Percentiles rank a stretch among this genome's conserved stretches.
Evolutionary conservation across 2,329 filamentous ascomycete species (phyloP).

Genomic region (Xylaria sp.): DNA sequence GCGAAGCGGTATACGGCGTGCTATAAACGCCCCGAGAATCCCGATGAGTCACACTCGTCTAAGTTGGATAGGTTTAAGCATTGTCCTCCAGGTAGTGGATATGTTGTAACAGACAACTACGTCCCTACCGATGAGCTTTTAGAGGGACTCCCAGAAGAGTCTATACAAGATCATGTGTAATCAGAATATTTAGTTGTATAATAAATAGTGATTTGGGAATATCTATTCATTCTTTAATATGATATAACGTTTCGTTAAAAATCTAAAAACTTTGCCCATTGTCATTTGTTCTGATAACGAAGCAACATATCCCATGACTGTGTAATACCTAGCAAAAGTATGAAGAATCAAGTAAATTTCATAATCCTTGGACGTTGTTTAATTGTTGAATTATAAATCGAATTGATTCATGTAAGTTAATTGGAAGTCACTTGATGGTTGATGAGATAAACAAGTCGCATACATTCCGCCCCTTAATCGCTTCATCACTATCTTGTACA

Average conservation of each 20-base stretch:
- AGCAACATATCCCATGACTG: too few species aligned
- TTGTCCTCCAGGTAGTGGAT: conserved; percentile 34
- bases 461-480: neutral
- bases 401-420: neutral
- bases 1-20: conserved; percentile 39
- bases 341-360: too few species aligned
- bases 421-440: neutral
- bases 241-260: too few species aligned
- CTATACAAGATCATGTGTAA: conserved; percentile 15
- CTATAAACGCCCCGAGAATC: conserved; percentile 35
- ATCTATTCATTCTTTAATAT: too few species aligned
- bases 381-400: neutral
- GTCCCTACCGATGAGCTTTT: conserved; percentile 29
- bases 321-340: too few species aligned
- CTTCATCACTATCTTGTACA: neutral
- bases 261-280: too few species aligned
- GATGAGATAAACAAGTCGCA: neutral
- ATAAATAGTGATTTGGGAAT: too few species aligned
- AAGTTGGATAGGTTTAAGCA: conserved; percentile 37
- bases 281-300: too few species aligned
- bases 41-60: conserved; percentile 1
- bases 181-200: neutral
- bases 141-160: conserved; percentile 36
- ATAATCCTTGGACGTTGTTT: too few species aligned
- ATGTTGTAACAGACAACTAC: conserved; percentile 32